Evolutionary conservation across 2,329 filamentous ascomycete genomes (phyloP), one percentile per base, ranked within the genome.

Genomic region (Fusarium torreyae): DNA sequence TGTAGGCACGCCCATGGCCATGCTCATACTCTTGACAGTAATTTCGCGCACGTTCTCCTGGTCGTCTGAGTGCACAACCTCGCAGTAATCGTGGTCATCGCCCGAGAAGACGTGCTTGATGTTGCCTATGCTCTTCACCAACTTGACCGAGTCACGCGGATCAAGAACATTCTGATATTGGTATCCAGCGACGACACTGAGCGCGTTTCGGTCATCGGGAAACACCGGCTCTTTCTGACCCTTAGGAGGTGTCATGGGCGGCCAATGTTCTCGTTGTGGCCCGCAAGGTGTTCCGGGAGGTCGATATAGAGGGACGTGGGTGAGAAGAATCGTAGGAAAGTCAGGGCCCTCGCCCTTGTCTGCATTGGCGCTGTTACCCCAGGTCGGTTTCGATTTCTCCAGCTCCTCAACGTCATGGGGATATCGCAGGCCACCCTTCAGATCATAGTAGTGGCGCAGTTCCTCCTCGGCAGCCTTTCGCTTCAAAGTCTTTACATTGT

Each of bases 51-150:
- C 88, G 26, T 85, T 87, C 34, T 85, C 86, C 67, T 89, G 89
- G 62, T 90, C 88, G 18, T 88, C 85, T 4, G 89, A 88, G 79
- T 99, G 96, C 1, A 90, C 86, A 8, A 98, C 82, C 75, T 97
- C 94, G 81, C 96, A 99, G 81, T 98, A 98, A 81, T 99, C 96
- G 81, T 99, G 96, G 76, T 99, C 96, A 74, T 99, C 96, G 13
- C 96, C 96, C 0, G 94, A 97, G 77, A 98, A 99, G 43, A 94
- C 92, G 69, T 96, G 92, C 5, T 89, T 86, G 14, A 98, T 88
- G 66, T 96, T 93, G 34, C 94, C 94, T 34, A 97, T 85, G 68
- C 90, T 92, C 63, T 91, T 86, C 42, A 97, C 83, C 38, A 99
- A 83, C 52, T 90, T 89, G 45, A 89, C 85, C 1, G 94, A 96